These are phyloP conservation scores for Cystofilobasidium capitatum DNA, from an alignment of 768 basidiomycete species.

Conservation along the genomic window DNA sequence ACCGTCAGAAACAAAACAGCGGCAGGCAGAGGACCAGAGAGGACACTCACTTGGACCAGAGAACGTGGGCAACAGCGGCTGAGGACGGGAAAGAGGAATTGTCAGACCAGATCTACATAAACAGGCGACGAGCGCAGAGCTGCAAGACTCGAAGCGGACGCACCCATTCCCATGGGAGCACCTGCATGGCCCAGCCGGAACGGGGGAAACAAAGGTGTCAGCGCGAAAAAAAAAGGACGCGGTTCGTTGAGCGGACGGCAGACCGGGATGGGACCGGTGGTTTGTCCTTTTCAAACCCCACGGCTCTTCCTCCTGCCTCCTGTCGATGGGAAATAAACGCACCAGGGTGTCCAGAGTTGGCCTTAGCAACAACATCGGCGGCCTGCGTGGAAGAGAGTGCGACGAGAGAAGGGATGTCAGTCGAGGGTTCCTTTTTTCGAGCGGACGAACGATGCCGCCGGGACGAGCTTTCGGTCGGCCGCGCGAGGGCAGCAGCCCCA, in stretches of 20 bases:
- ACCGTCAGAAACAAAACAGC: background rate
- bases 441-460: background rate
- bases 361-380: constrained; percentile 41
- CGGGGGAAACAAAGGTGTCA: too few relatives aligned
- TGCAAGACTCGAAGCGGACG: too few relatives aligned
- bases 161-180: constrained; percentile 82
- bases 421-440: background rate
- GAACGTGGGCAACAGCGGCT: constrained; percentile 40
- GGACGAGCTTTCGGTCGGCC: background rate
- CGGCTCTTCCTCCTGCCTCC: background rate
- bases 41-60: constrained; percentile 29
- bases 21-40: background rate
- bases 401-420: background rate
- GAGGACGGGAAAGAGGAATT: background rate
- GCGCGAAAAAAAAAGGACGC: too few relatives aligned
- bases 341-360: constrained; percentile 93
- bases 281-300: background rate
- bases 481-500: background rate
- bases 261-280: too few relatives aligned
- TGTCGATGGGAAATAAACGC: constrained; percentile 27
- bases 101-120: background rate
- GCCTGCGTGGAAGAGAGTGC: constrained; percentile 31
- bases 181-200: constrained; percentile 43
- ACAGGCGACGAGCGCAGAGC: too few relatives aligned
- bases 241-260: too few relatives aligned